Conservation (phyloP, 2,329 filamentous ascomycete genomes). For the Colletotrichum liriopes region DNA sequence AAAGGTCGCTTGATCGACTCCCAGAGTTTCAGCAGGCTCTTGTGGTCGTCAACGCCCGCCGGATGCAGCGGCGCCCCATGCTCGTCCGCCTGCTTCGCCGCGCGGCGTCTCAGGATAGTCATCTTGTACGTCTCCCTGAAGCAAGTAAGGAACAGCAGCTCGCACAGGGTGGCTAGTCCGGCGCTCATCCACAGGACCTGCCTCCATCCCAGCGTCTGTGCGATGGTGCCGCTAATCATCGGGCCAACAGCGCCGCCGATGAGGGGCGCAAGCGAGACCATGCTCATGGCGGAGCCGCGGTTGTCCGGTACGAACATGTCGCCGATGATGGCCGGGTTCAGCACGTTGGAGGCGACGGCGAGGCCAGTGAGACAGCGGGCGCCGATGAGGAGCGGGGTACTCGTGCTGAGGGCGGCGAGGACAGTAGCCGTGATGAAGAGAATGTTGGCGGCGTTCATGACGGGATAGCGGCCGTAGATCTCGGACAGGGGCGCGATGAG, state of each 20-base stretch:
- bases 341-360: slow-evolving; percentile 75
- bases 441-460: slow-evolving; percentile 68
- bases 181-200: slow-evolving; percentile 66
- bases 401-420: slow-evolving; percentile 62
- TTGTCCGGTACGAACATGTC: slow-evolving; percentile 73
- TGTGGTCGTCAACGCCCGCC: slow-evolving; percentile 43
- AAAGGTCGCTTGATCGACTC: slow-evolving; percentile 63
- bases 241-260: slow-evolving; percentile 72
- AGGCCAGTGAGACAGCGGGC: slow-evolving; percentile 73
- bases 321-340: slow-evolving; percentile 75
- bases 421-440: slow-evolving; percentile 66
- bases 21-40: slow-evolving; percentile 51
- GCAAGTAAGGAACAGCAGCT: slow-evolving; percentile 65
- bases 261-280: slow-evolving; percentile 71
- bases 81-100: slow-evolving; percentile 50
- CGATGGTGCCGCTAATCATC: slow-evolving; percentile 68
- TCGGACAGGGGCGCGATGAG: slow-evolving; percentile 76
- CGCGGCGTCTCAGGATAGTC: slow-evolving; percentile 65
- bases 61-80: slow-evolving; percentile 45
- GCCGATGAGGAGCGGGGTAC: slow-evolving; percentile 63
- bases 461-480: slow-evolving; percentile 68
- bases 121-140: slow-evolving; percentile 76
- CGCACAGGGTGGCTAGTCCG: slow-evolving; percentile 63
- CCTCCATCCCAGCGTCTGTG: slow-evolving; percentile 70
- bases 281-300: slow-evolving; percentile 71